A percentile compares a stretch with the other conserved stretches of the same genome.
These are phyloP conservation scores for Candida dajiaensis DNA, from an alignment of 805 yeast species.

Conservation along the genomic window DNA sequence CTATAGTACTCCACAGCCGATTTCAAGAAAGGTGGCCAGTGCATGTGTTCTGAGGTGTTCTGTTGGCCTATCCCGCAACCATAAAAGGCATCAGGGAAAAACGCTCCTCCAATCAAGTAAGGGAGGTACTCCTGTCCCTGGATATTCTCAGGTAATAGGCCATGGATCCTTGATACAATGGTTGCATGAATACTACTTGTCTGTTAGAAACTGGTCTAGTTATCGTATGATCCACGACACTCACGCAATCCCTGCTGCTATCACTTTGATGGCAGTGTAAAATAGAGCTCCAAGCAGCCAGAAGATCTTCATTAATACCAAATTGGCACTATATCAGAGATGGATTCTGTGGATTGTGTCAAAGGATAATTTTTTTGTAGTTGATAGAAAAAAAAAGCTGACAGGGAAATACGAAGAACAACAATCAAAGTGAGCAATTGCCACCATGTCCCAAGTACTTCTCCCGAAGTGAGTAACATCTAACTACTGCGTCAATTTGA, in stretches of 20 bases:
- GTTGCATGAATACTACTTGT: slow-evolving; percentile 27
- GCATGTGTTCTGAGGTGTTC: slow-evolving; percentile 54
- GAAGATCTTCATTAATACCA: not conserved
- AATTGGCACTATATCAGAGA: not conserved
- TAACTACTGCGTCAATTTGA: not conserved
- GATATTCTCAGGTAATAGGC: slow-evolving; percentile 29
- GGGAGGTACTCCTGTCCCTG: slow-evolving; percentile 18
- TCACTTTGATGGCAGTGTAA: not conserved
- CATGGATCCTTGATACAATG: slow-evolving; percentile 27
- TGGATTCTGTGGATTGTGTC: not conserved
- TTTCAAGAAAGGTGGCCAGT: slow-evolving; percentile 63
- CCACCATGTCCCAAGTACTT: not conserved
- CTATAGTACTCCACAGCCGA: slow-evolving; percentile 39
- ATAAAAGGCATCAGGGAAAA: slow-evolving; percentile 67
- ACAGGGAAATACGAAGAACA: not conserved
- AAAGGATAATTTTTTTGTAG: not conserved
- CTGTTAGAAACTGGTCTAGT: not conserved
- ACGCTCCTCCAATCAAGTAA: slow-evolving; percentile 51
- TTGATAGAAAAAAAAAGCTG: not conserved
- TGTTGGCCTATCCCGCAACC: slow-evolving; percentile 43
- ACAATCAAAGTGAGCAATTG: not conserved
- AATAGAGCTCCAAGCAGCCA: not conserved
- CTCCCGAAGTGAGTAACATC: not conserved
- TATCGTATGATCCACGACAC: not conserved
- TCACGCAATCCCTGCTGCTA: not conserved